A percentile compares a stretch with the other conserved stretches of the same genome.
phyloP scores from a whole-genome alignment of 2,329 filamentous ascomycete genomes.

The Cladosporium cucumerinum region DNA sequence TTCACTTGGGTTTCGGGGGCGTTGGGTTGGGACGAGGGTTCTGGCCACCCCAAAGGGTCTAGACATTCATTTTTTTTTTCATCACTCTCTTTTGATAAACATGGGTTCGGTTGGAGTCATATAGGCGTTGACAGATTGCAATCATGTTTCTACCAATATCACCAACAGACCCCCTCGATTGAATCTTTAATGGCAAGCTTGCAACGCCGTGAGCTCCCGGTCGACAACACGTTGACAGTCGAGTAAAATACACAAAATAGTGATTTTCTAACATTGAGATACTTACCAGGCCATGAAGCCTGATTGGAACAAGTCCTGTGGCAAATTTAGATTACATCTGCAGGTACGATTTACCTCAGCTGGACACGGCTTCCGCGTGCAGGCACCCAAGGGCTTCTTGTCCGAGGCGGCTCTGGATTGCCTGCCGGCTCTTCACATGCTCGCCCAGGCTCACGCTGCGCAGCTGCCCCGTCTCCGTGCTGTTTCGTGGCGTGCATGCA shows the following conservation, averaged over 20 bases:
- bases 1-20: background rate
- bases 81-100: background rate
- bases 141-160: background rate
- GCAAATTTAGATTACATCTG: background rate
- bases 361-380: background rate
- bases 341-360: background rate
- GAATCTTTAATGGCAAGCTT: background rate
- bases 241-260: background rate
- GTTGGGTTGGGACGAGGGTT: background rate
- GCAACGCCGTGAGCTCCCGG: background rate
- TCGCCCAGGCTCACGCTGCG: background rate
- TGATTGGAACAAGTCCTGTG: background rate
- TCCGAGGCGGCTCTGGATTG: background rate
- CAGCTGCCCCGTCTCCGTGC: background rate
- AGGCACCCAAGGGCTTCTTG: background rate
- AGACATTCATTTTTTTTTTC: background rate
- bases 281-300: background rate
- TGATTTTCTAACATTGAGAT: background rate
- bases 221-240: background rate
- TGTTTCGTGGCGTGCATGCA: conserved; percentile 1
- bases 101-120: background rate
- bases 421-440: background rate
- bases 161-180: background rate
- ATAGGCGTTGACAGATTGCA: background rate
- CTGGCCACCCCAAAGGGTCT: background rate